Evolutionary conservation across 2,329 filamentous ascomycete species (phyloP), one percentile per base, ranked within the genome.

Genomic region (Epichloe glyceriae): DNA sequence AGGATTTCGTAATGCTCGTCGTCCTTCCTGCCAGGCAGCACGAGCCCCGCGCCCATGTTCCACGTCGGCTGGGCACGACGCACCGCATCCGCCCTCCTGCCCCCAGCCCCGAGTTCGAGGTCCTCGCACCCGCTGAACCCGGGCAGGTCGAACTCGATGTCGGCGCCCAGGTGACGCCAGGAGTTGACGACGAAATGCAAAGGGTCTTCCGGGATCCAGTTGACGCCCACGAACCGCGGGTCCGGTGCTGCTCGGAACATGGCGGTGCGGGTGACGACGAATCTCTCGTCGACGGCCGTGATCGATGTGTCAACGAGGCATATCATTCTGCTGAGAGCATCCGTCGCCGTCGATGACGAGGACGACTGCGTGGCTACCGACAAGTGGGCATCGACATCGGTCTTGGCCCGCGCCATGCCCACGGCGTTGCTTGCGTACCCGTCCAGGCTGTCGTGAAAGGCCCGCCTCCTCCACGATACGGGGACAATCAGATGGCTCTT

Each of bases 131-230:
- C 22, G 22, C 49, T n/a, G 47, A 49, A 12, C 17, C 63, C 64
- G 0, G 64, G 60, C 12, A 68, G 57, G 6, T 46, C 30, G 60
- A 70, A 73, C 53, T 61, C 56, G 5, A 66, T 63, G 52, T 73
- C 69, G 20, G 65, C 68, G 1, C 70, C 71, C 54, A 73, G 68
- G 51, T 66, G 63, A 7, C 68, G 61, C 71, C 71, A 73, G 4
- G 70, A 72, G 54, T 73, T 73, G 61, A 73, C 69, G 11, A 65
- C 64, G 39, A 73, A 61, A 40, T 65, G 61, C 47, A 65, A 61
- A 2, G 67, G 64, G 44, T 66, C 62, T n/a, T 67, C 61, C 22
- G 69, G 67, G 51, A 71, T 68, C 50, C 69, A 64, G 17, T 64
- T 62, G 20, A 72, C 61, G 14, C 70, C 70, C 35, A 72, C 56